Evolutionary conservation across 768 basidiomycete genomes (phyloP).

Genomic region (Tephrocybe sp.): DNA sequence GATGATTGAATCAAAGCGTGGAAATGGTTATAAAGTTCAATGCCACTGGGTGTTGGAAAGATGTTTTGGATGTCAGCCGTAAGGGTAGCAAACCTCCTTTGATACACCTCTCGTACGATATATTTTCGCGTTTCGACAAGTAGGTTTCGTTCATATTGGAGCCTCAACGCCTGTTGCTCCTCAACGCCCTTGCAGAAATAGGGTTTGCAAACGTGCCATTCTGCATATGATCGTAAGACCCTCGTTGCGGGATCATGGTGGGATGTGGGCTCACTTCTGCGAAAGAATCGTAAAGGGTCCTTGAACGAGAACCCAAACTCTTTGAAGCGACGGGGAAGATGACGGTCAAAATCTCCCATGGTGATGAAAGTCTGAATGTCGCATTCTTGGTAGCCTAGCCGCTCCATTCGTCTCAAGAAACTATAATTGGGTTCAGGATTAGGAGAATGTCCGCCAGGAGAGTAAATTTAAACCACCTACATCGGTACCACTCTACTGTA

Average conservation of each 20-base stretch:
- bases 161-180: not conserved
- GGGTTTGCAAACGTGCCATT: not conserved
- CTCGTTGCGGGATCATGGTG: no score
- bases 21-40: not conserved
- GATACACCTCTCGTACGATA: not conserved
- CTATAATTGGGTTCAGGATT: not conserved
- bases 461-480: not conserved
- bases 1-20: not conserved
- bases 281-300: not conserved
- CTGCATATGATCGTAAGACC: not conserved
- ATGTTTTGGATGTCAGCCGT: no score
- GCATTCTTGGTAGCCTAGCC: not conserved
- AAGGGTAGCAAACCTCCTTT: not conserved
- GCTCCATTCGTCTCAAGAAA: not conserved
- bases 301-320: not conserved
- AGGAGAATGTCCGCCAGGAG: not conserved
- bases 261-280: not conserved
- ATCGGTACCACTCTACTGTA: not conserved
- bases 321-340: not conserved
- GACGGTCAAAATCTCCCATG: not conserved
- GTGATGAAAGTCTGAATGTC: not conserved
- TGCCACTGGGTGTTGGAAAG: not conserved
- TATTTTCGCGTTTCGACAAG: not conserved
- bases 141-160: not conserved
- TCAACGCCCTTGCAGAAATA: not conserved